phyloP scores from a whole-genome alignment of 169 alveolate species.

The Sarcocystis neurona region DNA sequence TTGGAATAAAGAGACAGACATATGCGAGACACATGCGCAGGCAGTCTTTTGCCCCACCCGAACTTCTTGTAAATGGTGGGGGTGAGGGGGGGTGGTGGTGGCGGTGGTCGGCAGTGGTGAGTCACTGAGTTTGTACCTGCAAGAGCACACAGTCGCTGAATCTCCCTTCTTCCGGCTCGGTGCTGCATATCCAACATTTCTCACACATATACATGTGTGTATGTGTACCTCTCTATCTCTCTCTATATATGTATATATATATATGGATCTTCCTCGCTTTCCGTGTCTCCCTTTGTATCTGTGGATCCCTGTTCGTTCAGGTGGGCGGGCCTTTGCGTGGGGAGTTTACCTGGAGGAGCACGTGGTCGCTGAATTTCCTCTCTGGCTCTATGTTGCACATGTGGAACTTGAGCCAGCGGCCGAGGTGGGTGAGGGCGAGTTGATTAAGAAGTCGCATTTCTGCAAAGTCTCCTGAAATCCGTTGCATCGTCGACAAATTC shows the following conservation, averaged over 20 bases:
- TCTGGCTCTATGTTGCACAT: conserved; percentile 84
- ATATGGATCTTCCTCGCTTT: background rate
- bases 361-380: conserved; percentile 76
- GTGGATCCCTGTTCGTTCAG: background rate
- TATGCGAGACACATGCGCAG: too few relatives aligned
- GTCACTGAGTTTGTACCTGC: too few relatives aligned
- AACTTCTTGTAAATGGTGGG: too few relatives aligned
- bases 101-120: too few relatives aligned
- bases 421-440: conserved; percentile 79
- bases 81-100: too few relatives aligned
- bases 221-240: background rate
- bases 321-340: background rate
- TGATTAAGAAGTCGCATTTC: conserved; percentile 79
- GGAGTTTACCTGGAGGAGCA: conserved; percentile 68
- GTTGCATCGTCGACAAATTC: conserved; percentile 62
- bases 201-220: background rate
- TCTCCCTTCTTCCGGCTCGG: too few relatives aligned
- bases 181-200: background rate
- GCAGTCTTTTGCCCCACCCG: too few relatives aligned
- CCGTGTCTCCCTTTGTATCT: background rate
- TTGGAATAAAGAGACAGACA: too few relatives aligned
- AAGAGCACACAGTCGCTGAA: too few relatives aligned
- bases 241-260: background rate
- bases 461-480: conserved; percentile 82
- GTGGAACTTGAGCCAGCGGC: conserved; percentile 85